Conservation (phyloP, 768 basidiomycete genomes). For the Solioccasus polychromus region DNA sequence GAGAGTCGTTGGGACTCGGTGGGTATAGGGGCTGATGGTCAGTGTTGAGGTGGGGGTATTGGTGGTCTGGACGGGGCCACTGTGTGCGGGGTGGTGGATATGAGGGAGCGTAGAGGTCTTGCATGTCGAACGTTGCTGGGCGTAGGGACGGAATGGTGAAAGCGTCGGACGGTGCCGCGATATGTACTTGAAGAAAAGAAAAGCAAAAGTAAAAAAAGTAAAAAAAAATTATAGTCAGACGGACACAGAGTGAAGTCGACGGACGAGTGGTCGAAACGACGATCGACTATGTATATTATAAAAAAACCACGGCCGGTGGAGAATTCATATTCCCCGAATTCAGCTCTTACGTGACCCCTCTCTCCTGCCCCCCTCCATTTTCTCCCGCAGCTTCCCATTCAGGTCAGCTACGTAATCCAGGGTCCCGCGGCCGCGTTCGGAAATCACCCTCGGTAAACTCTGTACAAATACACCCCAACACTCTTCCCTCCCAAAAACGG, state of each 20-base stretch:
- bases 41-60: constrained; percentile 34
- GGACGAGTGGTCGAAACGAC: constrained; percentile 27
- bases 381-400: constrained; percentile 29
- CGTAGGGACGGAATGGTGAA: constrained; percentile 39
- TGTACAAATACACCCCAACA: constrained; percentile 23
- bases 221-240: constrained; percentile 26
- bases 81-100: constrained; percentile 40
- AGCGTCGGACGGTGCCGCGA: constrained; percentile 26
- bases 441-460: constrained; percentile 38
- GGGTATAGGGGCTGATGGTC: constrained; percentile 32
- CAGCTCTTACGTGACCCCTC: constrained; percentile 33
- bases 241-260: constrained; percentile 22
- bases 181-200: constrained; percentile 34
- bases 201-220: constrained; percentile 26
- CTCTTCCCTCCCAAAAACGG: constrained; percentile 18
- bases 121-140: constrained; percentile 42
- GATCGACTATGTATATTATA: constrained; percentile 39
- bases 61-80: constrained; percentile 34
- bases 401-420: constrained; percentile 32
- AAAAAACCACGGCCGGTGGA: constrained; percentile 36
- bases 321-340: constrained; percentile 39
- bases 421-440: constrained; percentile 39
- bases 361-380: constrained; percentile 28
- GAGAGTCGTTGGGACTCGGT: constrained; percentile 39
- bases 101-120: constrained; percentile 46